Evolutionary conservation across 148 eudicot species (phyloP), one percentile per base, ranked within the genome.

Genomic region (Rhododendron ferrugineum): DNA sequence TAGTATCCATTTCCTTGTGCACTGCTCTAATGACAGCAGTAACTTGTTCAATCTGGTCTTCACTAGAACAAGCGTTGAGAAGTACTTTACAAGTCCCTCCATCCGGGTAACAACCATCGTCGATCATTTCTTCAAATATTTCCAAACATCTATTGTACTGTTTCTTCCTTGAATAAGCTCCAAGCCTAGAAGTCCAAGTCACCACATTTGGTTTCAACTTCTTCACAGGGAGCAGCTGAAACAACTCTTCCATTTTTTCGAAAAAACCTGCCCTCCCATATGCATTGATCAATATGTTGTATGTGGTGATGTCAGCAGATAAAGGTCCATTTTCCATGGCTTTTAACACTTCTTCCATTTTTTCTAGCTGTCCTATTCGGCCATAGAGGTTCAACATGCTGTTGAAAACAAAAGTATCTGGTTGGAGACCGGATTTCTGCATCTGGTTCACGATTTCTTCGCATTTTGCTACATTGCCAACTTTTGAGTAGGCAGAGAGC

Each of bases 161-260:
- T 86, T 96, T 94, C 92, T 96, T 96, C 85, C 90, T 90, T 3
- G 98, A 93, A 87, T 93, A 96, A 3, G 98, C 98, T 62, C 98
- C 98, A 70, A 96, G 82, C 23, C 98, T 91, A 5, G 98, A 94
- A 49, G 98, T 96, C 98, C 98, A 94, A 22, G 95, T 96, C 90
- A 92, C 91, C 30, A 94, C 98, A 37, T 96, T 94, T 0, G 96
- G 91, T 81, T 86, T 92, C 92, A 96, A 86, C 11, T 87, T 85
- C 87, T 89, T 92, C 18, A 86, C 68, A 34, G 82, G 79, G 75
- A 96, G 89, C 13, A 90, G 88, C 36, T 22, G 58, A 64, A 96
- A 96, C 85, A 92, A 22, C 86, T 93, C 90, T 86, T 96, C 98
- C 98, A 96, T 96, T 88, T 88, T 92, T 68, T 94, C 96, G 0